phyloP scores from a whole-genome alignment of 225 moss, liverwort and hornwort genomes.

The Asterella californica region DNA sequence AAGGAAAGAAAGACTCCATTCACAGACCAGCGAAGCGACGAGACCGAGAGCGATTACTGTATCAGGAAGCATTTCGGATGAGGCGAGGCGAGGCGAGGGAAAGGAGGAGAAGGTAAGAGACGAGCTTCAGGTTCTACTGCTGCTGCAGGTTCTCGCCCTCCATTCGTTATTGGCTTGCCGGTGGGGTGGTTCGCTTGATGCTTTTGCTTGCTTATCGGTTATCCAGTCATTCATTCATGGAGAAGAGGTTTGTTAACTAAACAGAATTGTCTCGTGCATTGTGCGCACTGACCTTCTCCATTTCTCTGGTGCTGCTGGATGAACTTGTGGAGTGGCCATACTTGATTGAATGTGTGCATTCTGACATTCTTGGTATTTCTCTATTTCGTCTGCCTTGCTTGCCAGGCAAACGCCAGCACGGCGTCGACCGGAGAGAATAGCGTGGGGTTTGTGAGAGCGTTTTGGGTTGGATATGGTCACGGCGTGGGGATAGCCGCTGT shows the following conservation, averaged over 20 bases:
- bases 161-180: neutral
- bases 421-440: neutral
- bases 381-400: neutral
- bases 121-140: neutral
- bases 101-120: neutral
- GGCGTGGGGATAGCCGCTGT: constrained; percentile 30
- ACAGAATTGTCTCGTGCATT: neutral
- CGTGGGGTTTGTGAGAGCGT: constrained; percentile 11
- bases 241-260: neutral
- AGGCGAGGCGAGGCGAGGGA: neutral
- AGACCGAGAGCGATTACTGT: neutral
- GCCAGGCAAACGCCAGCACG: neutral
- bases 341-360: neutral
- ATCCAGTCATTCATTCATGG: neutral
- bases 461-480: constrained; percentile 33
- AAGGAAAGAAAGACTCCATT: no score
- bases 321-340: neutral
- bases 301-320: neutral
- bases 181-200: neutral
- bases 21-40: no score
- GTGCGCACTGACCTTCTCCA: neutral
- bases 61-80: neutral
- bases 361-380: neutral
- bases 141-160: neutral
- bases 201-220: neutral